These are phyloP conservation scores for Ceratobasidium sp. DNA, from an alignment of 1,284 basidiomycete genomes.

Conservation along the genomic window DNA sequence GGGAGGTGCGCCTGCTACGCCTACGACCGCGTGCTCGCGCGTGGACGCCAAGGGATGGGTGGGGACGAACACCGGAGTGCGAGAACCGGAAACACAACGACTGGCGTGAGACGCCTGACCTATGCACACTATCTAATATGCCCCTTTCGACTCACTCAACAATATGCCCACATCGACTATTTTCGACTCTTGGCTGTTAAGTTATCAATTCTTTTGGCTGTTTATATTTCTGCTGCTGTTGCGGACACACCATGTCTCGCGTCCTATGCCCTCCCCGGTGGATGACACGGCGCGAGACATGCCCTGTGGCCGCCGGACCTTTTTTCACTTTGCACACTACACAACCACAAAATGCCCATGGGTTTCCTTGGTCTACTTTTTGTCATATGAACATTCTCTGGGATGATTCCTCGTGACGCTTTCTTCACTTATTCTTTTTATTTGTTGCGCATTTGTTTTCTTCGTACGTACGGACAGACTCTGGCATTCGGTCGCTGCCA, in stretches of 20 bases:
- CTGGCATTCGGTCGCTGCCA: slow-evolving; percentile 40
- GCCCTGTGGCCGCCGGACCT: slow-evolving; percentile 3
- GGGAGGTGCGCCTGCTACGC: slow-evolving; percentile 67
- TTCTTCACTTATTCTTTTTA: slow-evolving; percentile 47
- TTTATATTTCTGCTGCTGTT: slow-evolving; percentile 14
- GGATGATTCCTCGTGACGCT: slow-evolving; percentile 41
- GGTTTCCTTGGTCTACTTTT: not conserved
- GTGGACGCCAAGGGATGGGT: slow-evolving; percentile 82
- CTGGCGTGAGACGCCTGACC: slow-evolving; percentile 34
- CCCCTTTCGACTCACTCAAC: not conserved
- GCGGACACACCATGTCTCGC: slow-evolving; percentile 12
- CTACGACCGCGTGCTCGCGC: slow-evolving; percentile 82
- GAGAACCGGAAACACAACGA: slow-evolving; percentile 40
- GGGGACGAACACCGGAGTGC: slow-evolving; percentile 59
- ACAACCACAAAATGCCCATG: slow-evolving; percentile 28
- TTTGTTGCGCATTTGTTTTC: slow-evolving; percentile 42
- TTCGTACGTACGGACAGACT: slow-evolving; percentile 41
- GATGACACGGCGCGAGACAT: slow-evolving; percentile 22
- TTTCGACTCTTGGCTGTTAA: slow-evolving; percentile 28
- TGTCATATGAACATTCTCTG: slow-evolving; percentile 37
- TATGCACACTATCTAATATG: slow-evolving; percentile 16
- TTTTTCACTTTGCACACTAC: slow-evolving; percentile 33
- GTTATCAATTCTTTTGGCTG: slow-evolving; percentile 36
- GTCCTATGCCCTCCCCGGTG: slow-evolving; percentile 30
- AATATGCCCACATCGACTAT: slow-evolving; percentile 29